phyloP scores from a whole-genome alignment of 2,329 filamentous ascomycete species.

The Penicillium sp. region DNA sequence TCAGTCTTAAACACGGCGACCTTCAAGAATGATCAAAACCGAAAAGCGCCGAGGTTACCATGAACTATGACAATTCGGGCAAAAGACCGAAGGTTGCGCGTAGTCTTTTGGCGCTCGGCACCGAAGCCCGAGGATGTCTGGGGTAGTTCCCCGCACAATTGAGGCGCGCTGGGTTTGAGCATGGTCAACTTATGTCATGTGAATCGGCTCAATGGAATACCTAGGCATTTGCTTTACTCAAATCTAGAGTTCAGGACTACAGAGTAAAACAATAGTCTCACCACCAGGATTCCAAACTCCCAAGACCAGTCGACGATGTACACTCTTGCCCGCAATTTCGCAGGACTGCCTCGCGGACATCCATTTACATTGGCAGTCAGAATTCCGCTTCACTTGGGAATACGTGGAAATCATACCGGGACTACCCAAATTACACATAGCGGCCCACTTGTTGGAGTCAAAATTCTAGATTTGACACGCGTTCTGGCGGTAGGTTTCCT shows the following conservation, averaged over 20 bases:
- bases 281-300: neutral
- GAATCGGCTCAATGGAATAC: neutral
- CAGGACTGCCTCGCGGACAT: neutral
- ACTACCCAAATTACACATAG: neutral
- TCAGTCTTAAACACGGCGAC: neutral
- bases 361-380: neutral
- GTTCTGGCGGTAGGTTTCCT: slow-evolving; percentile 24
- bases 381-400: neutral
- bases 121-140: neutral
- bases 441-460: slow-evolving; percentile 22
- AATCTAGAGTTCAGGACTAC: neutral
- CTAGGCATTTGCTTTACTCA: neutral
- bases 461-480: slow-evolving; percentile 31
- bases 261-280: neutral
- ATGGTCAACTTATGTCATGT: neutral
- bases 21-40: neutral
- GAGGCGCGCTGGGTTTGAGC: neutral
- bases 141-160: neutral
- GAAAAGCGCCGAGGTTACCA: neutral
- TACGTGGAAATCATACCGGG: neutral
- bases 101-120: neutral
- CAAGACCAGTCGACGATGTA: neutral
- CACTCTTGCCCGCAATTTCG: neutral
- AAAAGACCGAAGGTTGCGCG: neutral
- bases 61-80: neutral